Evolutionary conservation across 305 asterid species (phyloP).

Genomic region (Stenogyne calaminthoides): DNA sequence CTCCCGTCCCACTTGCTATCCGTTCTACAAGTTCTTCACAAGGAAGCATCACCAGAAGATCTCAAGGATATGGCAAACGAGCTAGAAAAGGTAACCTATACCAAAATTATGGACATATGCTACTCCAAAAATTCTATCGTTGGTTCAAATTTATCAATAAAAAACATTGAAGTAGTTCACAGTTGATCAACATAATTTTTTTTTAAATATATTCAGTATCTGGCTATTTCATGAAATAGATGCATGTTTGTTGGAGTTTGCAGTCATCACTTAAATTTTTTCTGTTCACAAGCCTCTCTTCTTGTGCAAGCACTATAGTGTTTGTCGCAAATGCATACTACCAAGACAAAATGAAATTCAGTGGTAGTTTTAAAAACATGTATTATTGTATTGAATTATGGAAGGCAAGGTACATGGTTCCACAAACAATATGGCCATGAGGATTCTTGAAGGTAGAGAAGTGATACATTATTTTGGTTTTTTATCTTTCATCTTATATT

Average conservation of each 20-base stretch:
- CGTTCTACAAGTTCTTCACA: slow-evolving; percentile 25
- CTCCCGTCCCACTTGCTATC: slow-evolving; percentile 21
- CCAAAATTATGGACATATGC: neutral
- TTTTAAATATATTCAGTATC: neutral
- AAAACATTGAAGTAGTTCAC: neutral
- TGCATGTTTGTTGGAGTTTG: neutral
- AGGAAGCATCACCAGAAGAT: slow-evolving; percentile 28
- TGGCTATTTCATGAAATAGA: neutral
- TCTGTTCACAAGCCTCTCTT: neutral
- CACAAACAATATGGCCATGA: neutral
- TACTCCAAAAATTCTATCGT: neutral
- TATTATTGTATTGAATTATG: neutral
- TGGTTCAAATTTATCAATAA: neutral
- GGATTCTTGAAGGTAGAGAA: neutral
- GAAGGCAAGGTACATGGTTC: neutral
- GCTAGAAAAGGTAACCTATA: slow-evolving; percentile 30
- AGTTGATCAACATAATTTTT: neutral
- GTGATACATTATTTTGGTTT: neutral
- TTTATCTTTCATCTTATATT: neutral
- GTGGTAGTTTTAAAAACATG: neutral
- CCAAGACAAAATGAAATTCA: neutral
- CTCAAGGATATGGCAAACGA: slow-evolving; percentile 24
- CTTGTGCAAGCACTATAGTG: neutral
- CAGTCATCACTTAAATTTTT: neutral
- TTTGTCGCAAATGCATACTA: neutral